Evolutionary conservation across 371 early-diverging fungal genomes (phyloP), one percentile per base, ranked within the genome.

Genomic region (Apophysomyces sp.): DNA sequence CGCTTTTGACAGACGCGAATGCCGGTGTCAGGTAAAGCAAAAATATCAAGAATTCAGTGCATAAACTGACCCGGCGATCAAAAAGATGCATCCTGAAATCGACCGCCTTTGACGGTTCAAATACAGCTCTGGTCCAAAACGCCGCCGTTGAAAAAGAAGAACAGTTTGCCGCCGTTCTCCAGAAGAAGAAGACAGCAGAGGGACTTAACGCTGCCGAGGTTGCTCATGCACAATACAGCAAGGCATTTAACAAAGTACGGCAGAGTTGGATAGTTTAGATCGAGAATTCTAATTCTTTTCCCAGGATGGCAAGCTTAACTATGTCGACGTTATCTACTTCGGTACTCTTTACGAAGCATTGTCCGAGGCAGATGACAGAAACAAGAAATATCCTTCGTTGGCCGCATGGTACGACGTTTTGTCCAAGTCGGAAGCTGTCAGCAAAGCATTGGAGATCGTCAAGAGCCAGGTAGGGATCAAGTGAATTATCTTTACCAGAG

Each of bases 81-180:
- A 11, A 24, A 18, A 78, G 74, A 52, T 73, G 71, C 51, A 62
- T 78, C 34, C 62, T 76, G 21, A 37, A 73, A 49, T 63, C 67
- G 13, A 62, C 67, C 18, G 26, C 53, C 15, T 78, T 78, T 40
- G 65, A 73, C 34, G 63, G 57, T 36, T 68, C 72, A 2, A 58
- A 57, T 13, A 28, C 52, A 11, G 51, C 65, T 30, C 54, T 73
- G 18, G 58, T 68, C 39, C 72, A 66, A 55, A 69, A 63, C 31
- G 49, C 61, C 30, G 69, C 68, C 28, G 64, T 78, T 36, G 79
- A 78, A 68, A 73, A 76, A 55, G 79, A 78, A 63, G 72, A 67
- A 49, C 55, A 52, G 34, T 52, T 78, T n/a, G 65, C 70, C 24
- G 65, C 66, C 32, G 60, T 76, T 37, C 49, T 76, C 40, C 51